Percentiles rank a stretch among this genome's conserved stretches.
phyloP scores from a whole-genome alignment of 208 protist species.

The Leishmania major region DNA sequence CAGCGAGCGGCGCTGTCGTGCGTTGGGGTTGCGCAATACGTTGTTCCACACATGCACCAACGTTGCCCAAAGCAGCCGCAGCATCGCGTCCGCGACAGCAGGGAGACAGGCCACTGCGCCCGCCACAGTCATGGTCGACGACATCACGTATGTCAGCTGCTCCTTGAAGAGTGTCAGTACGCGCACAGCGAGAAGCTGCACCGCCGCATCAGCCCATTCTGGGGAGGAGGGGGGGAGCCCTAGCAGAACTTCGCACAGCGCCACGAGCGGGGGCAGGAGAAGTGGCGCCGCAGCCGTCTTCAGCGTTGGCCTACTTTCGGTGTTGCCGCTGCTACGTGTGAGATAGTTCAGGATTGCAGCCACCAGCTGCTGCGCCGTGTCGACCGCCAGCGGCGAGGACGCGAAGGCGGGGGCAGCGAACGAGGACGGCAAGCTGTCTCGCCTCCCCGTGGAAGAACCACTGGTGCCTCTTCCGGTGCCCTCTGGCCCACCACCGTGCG shows the following conservation, averaged over 20 bases:
- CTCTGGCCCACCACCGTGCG: not conserved
- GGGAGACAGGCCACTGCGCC: slow-evolving; percentile 4
- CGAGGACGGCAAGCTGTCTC: not conserved
- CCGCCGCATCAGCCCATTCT: slow-evolving; percentile 55
- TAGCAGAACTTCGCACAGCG: slow-evolving; percentile 51
- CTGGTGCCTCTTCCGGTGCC: not conserved
- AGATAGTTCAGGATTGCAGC: slow-evolving; percentile 15
- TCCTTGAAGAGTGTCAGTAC: slow-evolving; percentile 50
- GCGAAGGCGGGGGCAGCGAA: no score
- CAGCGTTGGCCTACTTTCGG: slow-evolving; percentile 16
- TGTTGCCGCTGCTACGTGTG: slow-evolving; percentile 9
- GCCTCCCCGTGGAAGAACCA: not conserved
- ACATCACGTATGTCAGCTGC: slow-evolving; percentile 20
- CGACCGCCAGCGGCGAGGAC: slow-evolving; percentile 11
- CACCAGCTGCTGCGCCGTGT: slow-evolving; percentile 29
- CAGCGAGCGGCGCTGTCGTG: slow-evolving; percentile 52
- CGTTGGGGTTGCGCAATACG: slow-evolving; percentile 53
- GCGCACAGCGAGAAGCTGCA: slow-evolving; percentile 74
- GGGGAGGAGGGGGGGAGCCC: slow-evolving; percentile 11
- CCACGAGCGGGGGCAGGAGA: slow-evolving; percentile 60
- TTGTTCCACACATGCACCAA: slow-evolving; percentile 70
- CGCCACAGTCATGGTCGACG: not conserved
- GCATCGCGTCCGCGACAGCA: slow-evolving; percentile 15
- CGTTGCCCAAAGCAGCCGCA: slow-evolving; percentile 52
- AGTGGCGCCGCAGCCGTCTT: slow-evolving; percentile 40